These are phyloP conservation scores for Fraxinus velutina DNA, from an alignment of 305 asterid genomes.

Conservation along the genomic window DNA sequence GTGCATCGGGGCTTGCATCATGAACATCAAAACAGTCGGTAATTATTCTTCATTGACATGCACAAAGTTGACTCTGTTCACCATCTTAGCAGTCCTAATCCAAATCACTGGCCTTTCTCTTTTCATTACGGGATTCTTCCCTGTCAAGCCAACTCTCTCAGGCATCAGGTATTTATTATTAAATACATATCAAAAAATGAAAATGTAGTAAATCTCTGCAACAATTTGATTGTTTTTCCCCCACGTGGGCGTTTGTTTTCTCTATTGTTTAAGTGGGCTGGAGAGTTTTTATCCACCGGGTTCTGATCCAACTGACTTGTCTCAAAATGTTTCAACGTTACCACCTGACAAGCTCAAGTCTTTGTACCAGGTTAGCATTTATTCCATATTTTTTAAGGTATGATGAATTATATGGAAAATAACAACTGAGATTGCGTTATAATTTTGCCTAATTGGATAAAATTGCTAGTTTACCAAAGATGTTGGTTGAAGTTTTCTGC, in stretches of 20 bases:
- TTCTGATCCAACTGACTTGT: conserved; percentile 34
- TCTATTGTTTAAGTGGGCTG: conserved; percentile 51
- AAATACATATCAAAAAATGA: not conserved
- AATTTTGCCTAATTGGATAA: conserved; percentile 5
- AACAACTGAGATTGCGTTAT: not conserved
- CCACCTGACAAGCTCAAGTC: conserved; percentile 56
- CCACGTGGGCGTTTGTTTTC: not conserved
- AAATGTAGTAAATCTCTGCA: not conserved
- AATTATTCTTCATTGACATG: conserved; percentile 44
- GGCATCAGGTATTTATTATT: conserved; percentile 53
- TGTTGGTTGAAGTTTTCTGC: not conserved
- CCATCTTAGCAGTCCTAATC: conserved; percentile 50
- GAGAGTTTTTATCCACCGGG: conserved; percentile 77
- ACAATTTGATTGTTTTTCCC: not conserved
- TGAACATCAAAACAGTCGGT: conserved; percentile 16
- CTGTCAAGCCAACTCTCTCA: conserved; percentile 72
- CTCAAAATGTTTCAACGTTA: conserved; percentile 40
- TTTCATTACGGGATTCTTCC: conserved; percentile 75
- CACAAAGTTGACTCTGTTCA: conserved; percentile 41
- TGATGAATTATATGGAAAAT: not conserved
- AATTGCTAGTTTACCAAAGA: not conserved
- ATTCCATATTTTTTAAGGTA: not conserved
- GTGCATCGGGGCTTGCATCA: not conserved
- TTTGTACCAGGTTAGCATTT: conserved; percentile 51
- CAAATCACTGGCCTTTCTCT: conserved; percentile 65